phyloP scores from a whole-genome alignment of 2,329 filamentous ascomycete species.

The Chalaropsis ovoidea region DNA sequence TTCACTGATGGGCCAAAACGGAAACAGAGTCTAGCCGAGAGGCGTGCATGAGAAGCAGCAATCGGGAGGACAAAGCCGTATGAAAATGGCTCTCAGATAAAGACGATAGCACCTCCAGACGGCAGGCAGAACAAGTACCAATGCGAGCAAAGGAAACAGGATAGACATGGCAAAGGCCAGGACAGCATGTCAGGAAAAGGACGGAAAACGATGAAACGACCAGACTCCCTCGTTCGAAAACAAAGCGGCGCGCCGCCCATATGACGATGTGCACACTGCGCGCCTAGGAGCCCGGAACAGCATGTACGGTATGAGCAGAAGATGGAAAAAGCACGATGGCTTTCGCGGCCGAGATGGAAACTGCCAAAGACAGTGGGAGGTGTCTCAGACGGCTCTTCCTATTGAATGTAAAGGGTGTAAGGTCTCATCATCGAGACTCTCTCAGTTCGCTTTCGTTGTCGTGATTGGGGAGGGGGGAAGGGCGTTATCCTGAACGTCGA shows the following conservation, averaged over 20 bases:
- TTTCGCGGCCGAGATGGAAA: slow-evolving; percentile 26
- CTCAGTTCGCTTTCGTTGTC: background rate
- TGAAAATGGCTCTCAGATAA: background rate
- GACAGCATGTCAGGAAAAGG: background rate
- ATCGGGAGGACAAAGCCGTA: background rate
- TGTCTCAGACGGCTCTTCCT: slow-evolving; percentile 39
- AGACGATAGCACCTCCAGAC: background rate
- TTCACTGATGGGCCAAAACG: background rate
- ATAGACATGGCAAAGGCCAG: background rate
- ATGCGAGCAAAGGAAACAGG: background rate
- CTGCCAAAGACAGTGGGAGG: slow-evolving; percentile 26
- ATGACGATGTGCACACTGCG: slow-evolving; percentile 32
- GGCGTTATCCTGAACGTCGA: background rate
- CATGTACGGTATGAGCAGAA: slow-evolving; percentile 23
- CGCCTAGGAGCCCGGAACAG: slow-evolving; percentile 26
- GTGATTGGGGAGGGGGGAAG: background rate
- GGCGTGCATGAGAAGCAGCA: slow-evolving; percentile 21
- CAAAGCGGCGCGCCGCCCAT: slow-evolving; percentile 27
- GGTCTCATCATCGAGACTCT: slow-evolving; percentile 34
- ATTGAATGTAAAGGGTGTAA: slow-evolving; percentile 30
- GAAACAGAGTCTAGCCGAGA: slow-evolving; percentile 3
- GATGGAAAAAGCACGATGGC: slow-evolving; percentile 23
- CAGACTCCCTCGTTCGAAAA: slow-evolving; percentile 11
- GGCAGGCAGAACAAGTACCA: background rate
- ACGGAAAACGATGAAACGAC: background rate